Evolutionary conservation across 1,284 basidiomycete species (phyloP).

Genomic region (Trichosporon coremiiforme): DNA sequence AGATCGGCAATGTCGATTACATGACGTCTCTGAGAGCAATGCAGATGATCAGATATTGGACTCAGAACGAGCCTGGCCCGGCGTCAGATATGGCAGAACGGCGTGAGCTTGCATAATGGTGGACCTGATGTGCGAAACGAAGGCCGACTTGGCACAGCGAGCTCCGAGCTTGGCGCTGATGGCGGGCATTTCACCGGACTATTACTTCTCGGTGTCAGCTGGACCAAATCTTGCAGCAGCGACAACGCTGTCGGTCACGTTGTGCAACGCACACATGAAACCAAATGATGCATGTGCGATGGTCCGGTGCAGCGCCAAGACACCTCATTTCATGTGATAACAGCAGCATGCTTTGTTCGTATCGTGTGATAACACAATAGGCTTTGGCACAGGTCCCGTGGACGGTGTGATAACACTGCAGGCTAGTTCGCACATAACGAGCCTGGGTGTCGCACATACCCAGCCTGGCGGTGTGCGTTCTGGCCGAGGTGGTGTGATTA

Average conservation of each 20-base stretch:
- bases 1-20: conserved; percentile 3
- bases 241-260: not conserved
- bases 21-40: not conserved
- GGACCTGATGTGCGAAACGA: not conserved
- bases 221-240: not conserved
- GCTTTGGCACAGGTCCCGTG: not conserved
- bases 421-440: not conserved
- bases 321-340: not conserved
- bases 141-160: not conserved
- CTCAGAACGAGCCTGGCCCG: not conserved
- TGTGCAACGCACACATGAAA: not conserved
- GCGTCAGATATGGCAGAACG: not conserved
- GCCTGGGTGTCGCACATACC: too few relatives aligned
- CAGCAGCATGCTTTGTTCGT: not conserved
- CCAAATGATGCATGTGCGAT: conserved; percentile 11
- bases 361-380: not conserved
- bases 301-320: not conserved
- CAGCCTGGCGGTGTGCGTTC: too few relatives aligned
- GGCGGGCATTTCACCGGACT: not conserved
- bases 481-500: not conserved
- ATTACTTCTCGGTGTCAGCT: not conserved
- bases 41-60: not conserved
- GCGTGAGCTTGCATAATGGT: not conserved
- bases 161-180: not conserved
- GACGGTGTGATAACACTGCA: not conserved